A percentile compares a stretch with the other conserved stretches of the same genome.
phyloP scores from a whole-genome alignment of 768 basidiomycete genomes.

The Coprinopsis cinerea region DNA sequence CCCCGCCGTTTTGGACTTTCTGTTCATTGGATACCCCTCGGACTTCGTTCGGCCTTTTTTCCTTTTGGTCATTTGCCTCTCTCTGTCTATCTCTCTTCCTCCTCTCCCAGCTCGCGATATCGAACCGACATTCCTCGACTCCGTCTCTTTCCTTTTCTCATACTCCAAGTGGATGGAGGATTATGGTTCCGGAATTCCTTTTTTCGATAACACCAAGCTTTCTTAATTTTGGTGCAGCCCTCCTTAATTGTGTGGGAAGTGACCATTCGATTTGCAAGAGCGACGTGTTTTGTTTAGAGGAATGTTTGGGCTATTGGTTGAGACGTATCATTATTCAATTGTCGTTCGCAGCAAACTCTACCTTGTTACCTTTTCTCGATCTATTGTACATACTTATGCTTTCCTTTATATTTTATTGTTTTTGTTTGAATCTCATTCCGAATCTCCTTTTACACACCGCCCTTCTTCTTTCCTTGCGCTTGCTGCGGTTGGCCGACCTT shows the following conservation, averaged over 20 bases:
- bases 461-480: slow-evolving; percentile 15
- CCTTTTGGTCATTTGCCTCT: slow-evolving; percentile 16
- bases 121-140: slow-evolving; percentile 26
- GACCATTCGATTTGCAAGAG: slow-evolving; percentile 42
- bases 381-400: slow-evolving; percentile 28
- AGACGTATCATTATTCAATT: slow-evolving; percentile 42
- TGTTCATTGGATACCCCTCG: slow-evolving; percentile 27
- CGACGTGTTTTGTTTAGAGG: slow-evolving; percentile 4
- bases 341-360: slow-evolving; percentile 19
- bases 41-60: slow-evolving; percentile 14
- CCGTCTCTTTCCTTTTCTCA: slow-evolving; percentile 21
- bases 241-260: slow-evolving; percentile 9
- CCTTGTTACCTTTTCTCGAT: slow-evolving; percentile 19
- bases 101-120: slow-evolving; percentile 17
- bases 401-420: slow-evolving; percentile 31
- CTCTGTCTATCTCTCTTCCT: slow-evolving; percentile 15
- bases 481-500: slow-evolving; percentile 4
- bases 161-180: slow-evolving; percentile 37
- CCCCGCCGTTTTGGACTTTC: too few species aligned
- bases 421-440: slow-evolving; percentile 13
- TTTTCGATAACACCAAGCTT: slow-evolving; percentile 13
- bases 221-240: slow-evolving; percentile 11
- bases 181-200: slow-evolving; percentile 38
- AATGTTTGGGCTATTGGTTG: slow-evolving; percentile 60
- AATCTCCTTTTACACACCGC: slow-evolving; percentile 21